Evolutionary conservation across 768 basidiomycete genomes (phyloP).

Genomic region (Kwoniella dendrophila): DNA sequence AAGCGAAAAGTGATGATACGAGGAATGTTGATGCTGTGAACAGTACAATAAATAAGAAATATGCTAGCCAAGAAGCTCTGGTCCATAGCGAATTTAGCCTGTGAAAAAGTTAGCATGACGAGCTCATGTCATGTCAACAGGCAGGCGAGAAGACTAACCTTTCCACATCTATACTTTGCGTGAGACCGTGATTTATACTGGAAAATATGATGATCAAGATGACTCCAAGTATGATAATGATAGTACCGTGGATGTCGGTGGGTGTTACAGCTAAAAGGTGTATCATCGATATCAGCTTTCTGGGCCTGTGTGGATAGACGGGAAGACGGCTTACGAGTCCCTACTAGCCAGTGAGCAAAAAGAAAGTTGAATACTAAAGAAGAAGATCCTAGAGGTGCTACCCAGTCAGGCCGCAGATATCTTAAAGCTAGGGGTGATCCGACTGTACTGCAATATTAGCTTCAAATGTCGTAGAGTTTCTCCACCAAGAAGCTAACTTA

Average conservation of each 20-base stretch:
- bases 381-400: slow-evolving; percentile 90
- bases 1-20: slow-evolving; percentile 72
- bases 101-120: slow-evolving; percentile 22
- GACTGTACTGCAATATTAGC: slow-evolving; percentile 9
- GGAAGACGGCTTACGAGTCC: slow-evolving; percentile 44
- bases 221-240: slow-evolving; percentile 52
- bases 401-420: slow-evolving; percentile 69
- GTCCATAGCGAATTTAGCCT: slow-evolving; percentile 84
- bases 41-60: slow-evolving; percentile 77
- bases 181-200: slow-evolving; percentile 54
- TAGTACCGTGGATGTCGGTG: slow-evolving; percentile 52
- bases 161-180: slow-evolving; percentile 42
- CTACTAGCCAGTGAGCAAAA: slow-evolving; percentile 66
- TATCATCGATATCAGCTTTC: slow-evolving; percentile 12
- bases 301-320: not conserved
- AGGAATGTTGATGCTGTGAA: slow-evolving; percentile 69
- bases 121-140: not conserved
- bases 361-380: slow-evolving; percentile 95
- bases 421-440: slow-evolving; percentile 44
- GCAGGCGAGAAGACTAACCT: slow-evolving; percentile 30
- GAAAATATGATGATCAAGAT: slow-evolving; percentile 55
- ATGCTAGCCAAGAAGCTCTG: slow-evolving; percentile 84
- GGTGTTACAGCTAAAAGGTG: slow-evolving; percentile 43
- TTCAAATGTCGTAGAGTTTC: not conserved
- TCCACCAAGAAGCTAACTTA: slow-evolving; percentile 17